These are phyloP conservation scores for Fraxinus anomala DNA, from an alignment of 257 asterid genomes.

Conservation along the genomic window DNA sequence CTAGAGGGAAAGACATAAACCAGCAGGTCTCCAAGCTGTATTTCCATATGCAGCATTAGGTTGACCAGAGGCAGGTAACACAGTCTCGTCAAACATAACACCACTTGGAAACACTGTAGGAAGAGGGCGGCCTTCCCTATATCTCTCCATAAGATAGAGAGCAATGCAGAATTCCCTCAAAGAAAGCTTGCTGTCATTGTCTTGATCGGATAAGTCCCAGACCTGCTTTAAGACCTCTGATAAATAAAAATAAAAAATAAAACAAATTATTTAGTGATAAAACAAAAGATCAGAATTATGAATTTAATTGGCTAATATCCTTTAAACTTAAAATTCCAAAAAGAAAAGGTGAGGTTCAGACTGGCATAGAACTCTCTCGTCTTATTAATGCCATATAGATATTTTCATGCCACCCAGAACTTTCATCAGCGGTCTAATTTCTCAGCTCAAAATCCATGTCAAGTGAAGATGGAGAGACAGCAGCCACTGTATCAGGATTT, in stretches of 20 bases:
- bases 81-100: constrained; percentile 63
- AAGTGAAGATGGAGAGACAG: background rate
- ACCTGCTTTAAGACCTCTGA: constrained; percentile 93
- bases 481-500: background rate
- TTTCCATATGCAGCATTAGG: constrained; percentile 51
- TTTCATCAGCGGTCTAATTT: background rate
- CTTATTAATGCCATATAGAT: background rate
- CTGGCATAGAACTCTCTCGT: background rate
- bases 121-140: constrained; percentile 84
- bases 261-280: background rate
- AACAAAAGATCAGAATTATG: constrained; percentile 11
- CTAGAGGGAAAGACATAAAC: constrained; percentile 37
- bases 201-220: constrained; percentile 99
- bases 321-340: background rate
- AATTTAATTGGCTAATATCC: background rate
- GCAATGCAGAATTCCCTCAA: constrained; percentile 88
- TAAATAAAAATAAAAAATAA: constrained; percentile 34
- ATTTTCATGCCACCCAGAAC: background rate
- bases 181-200: constrained; percentile 95
- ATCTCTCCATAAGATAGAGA: constrained; percentile 93
- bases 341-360: background rate
- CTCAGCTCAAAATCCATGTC: background rate
- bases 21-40: constrained; percentile 70
- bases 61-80: constrained; percentile 52
- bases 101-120: constrained; percentile 71